A percentile compares a stretch with the other conserved stretches of the same genome.
phyloP scores from a whole-genome alignment of 139 green algal genomes.

The Chlorella sp. region DNA sequence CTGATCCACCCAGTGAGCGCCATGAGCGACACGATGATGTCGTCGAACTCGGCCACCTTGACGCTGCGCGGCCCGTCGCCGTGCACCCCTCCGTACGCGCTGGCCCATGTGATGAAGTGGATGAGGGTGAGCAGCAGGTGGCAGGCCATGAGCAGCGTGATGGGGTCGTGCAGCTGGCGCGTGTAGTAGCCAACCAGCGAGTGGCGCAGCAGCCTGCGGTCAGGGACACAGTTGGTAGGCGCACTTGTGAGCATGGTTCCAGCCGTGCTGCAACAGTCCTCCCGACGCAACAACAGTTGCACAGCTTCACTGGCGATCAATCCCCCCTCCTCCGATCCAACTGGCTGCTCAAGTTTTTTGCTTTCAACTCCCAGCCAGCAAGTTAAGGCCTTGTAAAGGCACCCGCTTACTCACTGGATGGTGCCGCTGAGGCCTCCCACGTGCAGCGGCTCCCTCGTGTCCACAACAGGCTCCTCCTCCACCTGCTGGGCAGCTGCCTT shows the following conservation, averaged over 20 bases:
- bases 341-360: too few relatives aligned
- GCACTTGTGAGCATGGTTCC: too few relatives aligned
- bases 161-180: constrained; percentile 41
- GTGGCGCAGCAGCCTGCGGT: constrained; percentile 18
- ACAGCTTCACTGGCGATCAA: too few relatives aligned
- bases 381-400: too few relatives aligned
- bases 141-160: constrained; percentile 38
- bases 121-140: constrained; percentile 37
- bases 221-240: too few relatives aligned
- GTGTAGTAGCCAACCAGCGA: constrained; percentile 16
- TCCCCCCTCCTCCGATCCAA: too few relatives aligned
- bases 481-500: neutral
- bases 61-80: constrained; percentile 8
- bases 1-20: constrained; percentile 37
- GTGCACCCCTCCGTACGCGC: constrained; percentile 25
- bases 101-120: constrained; percentile 47
- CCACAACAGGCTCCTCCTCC: constrained; percentile 7
- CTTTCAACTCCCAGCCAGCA: too few relatives aligned
- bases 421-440: constrained; percentile 1
- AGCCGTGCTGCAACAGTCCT: too few relatives aligned
- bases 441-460: constrained; percentile 14
- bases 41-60: constrained; percentile 37
- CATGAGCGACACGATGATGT: constrained; percentile 45
- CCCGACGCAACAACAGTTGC: too few relatives aligned
- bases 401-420: constrained; percentile 12